Conservation (phyloP, 345 rosid species). For the Alliaria petiolata region DNA sequence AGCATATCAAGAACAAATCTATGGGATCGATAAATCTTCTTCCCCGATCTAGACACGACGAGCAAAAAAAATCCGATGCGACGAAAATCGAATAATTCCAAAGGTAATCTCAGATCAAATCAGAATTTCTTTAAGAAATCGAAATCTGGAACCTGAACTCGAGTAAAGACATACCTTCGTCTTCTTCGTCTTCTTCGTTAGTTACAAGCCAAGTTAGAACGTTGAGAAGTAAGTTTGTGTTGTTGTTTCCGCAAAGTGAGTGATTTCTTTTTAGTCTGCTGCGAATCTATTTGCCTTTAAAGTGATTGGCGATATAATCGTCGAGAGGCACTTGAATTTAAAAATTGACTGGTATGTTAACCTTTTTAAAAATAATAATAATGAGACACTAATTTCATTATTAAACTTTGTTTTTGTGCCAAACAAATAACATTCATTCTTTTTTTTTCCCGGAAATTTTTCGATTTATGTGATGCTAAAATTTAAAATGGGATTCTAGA, state of each 20-base stretch:
- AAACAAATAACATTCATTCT: too few species aligned
- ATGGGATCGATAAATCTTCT: constrained; percentile 1
- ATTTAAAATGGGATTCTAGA: neutral
- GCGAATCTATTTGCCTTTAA: neutral
- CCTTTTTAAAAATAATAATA: neutral
- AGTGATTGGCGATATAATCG: neutral
- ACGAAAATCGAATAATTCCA: neutral
- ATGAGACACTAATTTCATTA: neutral
- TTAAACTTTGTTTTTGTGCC: neutral
- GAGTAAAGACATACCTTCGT: neutral
- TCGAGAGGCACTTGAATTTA: neutral
- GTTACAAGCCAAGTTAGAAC: neutral
- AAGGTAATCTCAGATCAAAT: neutral
- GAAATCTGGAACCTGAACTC: neutral
- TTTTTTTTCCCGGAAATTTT: too few species aligned
- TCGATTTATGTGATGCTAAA: too few species aligned
- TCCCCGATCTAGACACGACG: neutral
- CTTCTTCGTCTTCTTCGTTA: neutral
- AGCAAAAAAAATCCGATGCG: neutral
- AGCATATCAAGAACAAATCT: neutral
- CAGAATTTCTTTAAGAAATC: neutral
- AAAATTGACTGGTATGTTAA: neutral
- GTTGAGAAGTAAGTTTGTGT: neutral
- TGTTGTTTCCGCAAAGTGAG: neutral
- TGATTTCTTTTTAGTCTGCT: neutral